Percentiles rank a stretch among this genome's conserved stretches.
Conservation (phyloP, 2,329 filamentous ascomycete species). For the Apiospora arundinis region DNA sequence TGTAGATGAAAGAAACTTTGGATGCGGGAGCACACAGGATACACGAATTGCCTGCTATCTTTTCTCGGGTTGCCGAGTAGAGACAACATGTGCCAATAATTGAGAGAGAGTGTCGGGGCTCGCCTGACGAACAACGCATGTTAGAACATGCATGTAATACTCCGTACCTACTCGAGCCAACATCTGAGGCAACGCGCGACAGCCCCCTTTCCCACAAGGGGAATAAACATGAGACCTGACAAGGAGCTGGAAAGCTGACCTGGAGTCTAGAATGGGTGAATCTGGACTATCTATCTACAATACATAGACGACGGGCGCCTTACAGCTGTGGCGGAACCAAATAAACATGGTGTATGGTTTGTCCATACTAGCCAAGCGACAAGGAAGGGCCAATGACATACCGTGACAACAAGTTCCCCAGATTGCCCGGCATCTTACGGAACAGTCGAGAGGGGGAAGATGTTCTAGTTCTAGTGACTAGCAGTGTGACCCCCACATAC, state of each 20-base stretch:
- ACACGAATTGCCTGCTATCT: background rate
- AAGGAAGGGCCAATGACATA: background rate
- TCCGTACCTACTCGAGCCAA: no score
- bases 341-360: no score
- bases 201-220: background rate
- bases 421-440: conserved; percentile 8
- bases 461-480: conserved; percentile 4
- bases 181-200: background rate
- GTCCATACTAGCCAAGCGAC: background rate
- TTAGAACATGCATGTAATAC: background rate
- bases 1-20: background rate
- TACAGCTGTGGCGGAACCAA: background rate
- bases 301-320: background rate
- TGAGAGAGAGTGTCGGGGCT: background rate
- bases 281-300: background rate
- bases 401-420: background rate
- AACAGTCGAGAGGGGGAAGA: background rate
- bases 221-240: background rate
- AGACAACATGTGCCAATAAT: background rate
- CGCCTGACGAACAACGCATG: background rate
- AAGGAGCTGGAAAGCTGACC: background rate
- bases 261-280: background rate
- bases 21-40: background rate
- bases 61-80: background rate
- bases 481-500: conserved; percentile 6